Base-by-base conservation (phyloP, 306 rosid species). In the Citrullus colocynthis region DNA sequence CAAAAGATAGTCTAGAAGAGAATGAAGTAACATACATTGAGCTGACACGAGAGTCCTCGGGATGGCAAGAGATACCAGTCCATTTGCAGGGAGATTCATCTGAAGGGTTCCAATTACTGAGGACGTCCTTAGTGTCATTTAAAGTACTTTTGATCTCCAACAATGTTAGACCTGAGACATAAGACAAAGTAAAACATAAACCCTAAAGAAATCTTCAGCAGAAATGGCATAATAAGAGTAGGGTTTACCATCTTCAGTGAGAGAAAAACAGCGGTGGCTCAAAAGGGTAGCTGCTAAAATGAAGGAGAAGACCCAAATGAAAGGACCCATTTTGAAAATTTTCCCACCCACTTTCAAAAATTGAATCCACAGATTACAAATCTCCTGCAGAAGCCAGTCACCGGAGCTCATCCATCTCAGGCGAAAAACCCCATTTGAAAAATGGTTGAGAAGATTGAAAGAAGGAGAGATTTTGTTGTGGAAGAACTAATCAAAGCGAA, bases 61-160 rank as follows among this genome's bases (percentile, higher is more conserved):
- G 86, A 88, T 91, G 84, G 84, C 99, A 92, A 74, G 90, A 36
- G 81, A 92, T 88, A n/a, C 99, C 99, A 79, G 96, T 89, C 99
- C 99, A 96, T 24, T 83, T 41, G 88, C 99, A 96, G 58, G 91
- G 98, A 80, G 97, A 86, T 60, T 83, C 96, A 83, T 91, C 97
- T 14, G 85, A 56, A 76, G 84, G 88, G 75, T 76, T 80, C 99
- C 99, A 96, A 84, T 93, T 85, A 44, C 86, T 84, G 14, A 96
- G 98, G 77, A 82, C 77, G 81, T 90, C 82, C 78, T 55, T 84
- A 34, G 85, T 89, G 80, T 96, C 99, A 84, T 96, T 93, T 84
- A 93, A 83, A 80, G 81, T 64, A 78, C 81, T 85, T 79, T 86
- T 96, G 20, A 96, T 87, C 79, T 91, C 96, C 90, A 96, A 84